Evolutionary conservation across 352 stramenopile genomes (phyloP).

Genomic region (Phytopythium sindhum): DNA sequence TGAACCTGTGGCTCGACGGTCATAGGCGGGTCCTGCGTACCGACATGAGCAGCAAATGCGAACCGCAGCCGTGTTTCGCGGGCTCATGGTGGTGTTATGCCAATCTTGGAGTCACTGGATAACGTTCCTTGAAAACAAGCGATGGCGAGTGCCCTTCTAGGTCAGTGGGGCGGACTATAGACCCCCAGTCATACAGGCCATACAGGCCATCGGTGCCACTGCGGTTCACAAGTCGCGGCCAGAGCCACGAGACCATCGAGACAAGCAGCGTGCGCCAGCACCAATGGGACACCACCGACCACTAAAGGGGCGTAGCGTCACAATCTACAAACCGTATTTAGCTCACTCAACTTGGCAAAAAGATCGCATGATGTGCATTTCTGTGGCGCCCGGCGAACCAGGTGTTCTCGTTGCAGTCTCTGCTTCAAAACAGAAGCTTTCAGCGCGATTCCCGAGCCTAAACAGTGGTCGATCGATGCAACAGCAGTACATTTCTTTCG

Average conservation of each 20-base stretch:
- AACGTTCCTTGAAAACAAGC: not conserved
- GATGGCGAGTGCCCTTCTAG: not conserved
- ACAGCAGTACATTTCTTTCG: not conserved
- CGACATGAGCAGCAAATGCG: not conserved
- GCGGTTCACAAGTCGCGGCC: not conserved
- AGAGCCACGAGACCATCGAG: not conserved
- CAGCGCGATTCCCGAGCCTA: not conserved
- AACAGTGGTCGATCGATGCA: too few relatives aligned
- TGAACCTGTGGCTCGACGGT: constrained; percentile 1
- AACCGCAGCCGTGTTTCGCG: not conserved
- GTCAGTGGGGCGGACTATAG: not conserved
- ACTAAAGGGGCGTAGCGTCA: not conserved
- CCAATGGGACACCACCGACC: not conserved
- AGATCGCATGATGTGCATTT: not conserved
- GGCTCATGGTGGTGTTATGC: not conserved
- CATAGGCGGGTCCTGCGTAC: not conserved
- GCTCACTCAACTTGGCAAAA: not conserved
- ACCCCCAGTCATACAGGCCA: not conserved
- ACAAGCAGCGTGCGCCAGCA: not conserved
- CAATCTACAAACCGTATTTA: not conserved
- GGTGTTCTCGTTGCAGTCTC: not conserved
- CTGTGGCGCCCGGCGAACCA: not conserved
- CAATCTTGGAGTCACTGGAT: not conserved
- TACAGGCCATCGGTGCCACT: not conserved
- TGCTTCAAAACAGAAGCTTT: not conserved